Percentiles rank a stretch among this genome's conserved stretches.
Evolutionary conservation across 345 rosid genomes (phyloP).

Genomic region (Salix koriyanagi): DNA sequence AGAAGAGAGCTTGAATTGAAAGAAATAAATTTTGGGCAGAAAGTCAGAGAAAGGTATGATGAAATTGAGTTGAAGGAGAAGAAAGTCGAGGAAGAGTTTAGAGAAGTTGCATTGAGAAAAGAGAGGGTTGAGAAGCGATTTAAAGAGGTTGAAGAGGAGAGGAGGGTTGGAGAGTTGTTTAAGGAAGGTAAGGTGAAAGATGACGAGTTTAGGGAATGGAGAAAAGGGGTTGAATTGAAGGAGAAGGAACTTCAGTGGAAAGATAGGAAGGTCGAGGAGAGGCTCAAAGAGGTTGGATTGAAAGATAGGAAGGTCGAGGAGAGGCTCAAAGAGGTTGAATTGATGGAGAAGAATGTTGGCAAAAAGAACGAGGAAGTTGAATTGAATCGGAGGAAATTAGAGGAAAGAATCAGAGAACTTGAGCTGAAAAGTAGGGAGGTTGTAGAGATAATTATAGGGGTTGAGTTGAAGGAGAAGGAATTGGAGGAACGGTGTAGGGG

Average conservation of each 20-base stretch:
- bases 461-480: constrained; percentile 8
- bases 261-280: constrained; percentile 20
- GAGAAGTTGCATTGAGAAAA: background rate
- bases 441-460: constrained; percentile 9
- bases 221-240: background rate
- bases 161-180: background rate
- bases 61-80: background rate
- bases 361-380: constrained; percentile 13
- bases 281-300: constrained; percentile 11
- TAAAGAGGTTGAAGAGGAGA: constrained; percentile 10
- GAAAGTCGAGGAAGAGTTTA: background rate
- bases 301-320: constrained; percentile 2
- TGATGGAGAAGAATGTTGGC: constrained; percentile 14
- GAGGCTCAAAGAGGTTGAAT: constrained; percentile 6
- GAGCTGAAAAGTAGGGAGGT: constrained; percentile 14
- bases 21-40: background rate
- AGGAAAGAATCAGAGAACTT: constrained; percentile 4
- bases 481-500: constrained; percentile 11
- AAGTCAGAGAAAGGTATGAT: background rate
- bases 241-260: constrained; percentile 2
- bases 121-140: background rate
- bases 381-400: background rate
- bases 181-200: background rate
- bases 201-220: background rate
- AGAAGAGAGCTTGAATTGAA: background rate